Evolutionary conservation across 192 early-diverging fungal genomes (phyloP).

Genomic region (Coemansia sp.): DNA sequence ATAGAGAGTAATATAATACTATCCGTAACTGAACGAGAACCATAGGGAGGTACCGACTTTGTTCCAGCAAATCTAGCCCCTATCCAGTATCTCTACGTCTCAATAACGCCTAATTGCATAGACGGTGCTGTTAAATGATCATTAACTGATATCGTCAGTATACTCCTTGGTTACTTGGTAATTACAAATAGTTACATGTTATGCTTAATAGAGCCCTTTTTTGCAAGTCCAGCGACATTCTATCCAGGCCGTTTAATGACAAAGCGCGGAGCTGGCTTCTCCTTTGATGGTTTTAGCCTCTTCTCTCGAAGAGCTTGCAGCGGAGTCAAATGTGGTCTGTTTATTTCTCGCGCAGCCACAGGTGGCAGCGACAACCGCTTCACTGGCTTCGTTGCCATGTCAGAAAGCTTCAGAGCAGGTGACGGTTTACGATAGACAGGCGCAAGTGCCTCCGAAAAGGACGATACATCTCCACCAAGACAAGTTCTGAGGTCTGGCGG

Average conservation of each 20-base stretch:
- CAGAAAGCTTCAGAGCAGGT: neutral
- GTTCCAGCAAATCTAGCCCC: too few relatives aligned
- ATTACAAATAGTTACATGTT: neutral
- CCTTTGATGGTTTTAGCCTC: slow-evolving; percentile 5
- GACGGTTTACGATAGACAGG: neutral
- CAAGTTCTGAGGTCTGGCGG: slow-evolving; percentile 7
- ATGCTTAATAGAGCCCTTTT: neutral
- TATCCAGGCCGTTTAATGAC: neutral
- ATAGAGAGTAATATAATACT: too few relatives aligned
- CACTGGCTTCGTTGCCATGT: neutral
- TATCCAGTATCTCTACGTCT: too few relatives aligned
- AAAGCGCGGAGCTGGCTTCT: neutral
- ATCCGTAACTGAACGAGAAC: too few relatives aligned
- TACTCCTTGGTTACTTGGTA: neutral
- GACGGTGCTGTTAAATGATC: too few relatives aligned
- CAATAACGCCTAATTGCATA: too few relatives aligned
- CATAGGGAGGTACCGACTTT: too few relatives aligned
- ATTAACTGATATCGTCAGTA: too few relatives aligned
- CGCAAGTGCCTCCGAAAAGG: slow-evolving; percentile 13
- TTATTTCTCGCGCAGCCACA: neutral
- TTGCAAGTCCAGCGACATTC: neutral
- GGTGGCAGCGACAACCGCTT: slow-evolving; percentile 1
- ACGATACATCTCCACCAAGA: slow-evolving; percentile 21
- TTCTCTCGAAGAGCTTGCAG: slow-evolving; percentile 5
- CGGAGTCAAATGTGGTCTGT: slow-evolving; percentile 4